Evolutionary conservation across 306 rosid genomes (phyloP).

Genomic region (Vicia faba): DNA sequence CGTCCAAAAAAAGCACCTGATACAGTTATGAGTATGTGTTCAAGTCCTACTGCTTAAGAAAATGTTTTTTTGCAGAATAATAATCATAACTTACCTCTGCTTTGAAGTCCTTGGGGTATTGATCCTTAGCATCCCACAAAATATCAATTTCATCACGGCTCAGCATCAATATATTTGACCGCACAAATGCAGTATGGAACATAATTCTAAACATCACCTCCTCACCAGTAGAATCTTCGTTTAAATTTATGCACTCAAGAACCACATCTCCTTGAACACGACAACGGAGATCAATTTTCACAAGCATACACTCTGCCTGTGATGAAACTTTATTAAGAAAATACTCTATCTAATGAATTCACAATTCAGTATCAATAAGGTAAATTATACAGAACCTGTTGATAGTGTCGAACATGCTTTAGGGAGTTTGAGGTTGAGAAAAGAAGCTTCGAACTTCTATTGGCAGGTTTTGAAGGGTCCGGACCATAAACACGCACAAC

Average conservation of each 20-base stretch:
- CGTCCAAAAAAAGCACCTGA: conserved; percentile 93
- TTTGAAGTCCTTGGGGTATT: conserved; percentile 80
- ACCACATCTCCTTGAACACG: conserved; percentile 96
- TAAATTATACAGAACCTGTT: conserved; percentile 68
- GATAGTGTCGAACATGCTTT: conserved; percentile 61
- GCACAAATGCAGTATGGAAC: conserved; percentile 95
- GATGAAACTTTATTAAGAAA: conserved; percentile 51
- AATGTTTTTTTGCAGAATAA: conserved; percentile 42
- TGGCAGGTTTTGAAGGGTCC: conserved; percentile 74
- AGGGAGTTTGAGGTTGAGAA: conserved; percentile 64
- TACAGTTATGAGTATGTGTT: conserved; percentile 70
- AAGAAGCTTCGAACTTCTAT: conserved; percentile 83
- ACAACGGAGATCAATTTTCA: conserved; percentile 79
- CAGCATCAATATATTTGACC: conserved; percentile 75
- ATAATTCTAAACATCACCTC: conserved; percentile 83
- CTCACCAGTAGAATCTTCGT: conserved; percentile 70
- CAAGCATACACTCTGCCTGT: conserved; percentile 93
- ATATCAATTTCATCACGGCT: conserved; percentile 86
- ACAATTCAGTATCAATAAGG: conserved; percentile 38
- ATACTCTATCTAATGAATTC: conserved; percentile 32
- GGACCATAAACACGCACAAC: conserved; percentile 79
- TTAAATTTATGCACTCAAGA: conserved; percentile 85
- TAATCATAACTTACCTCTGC: conserved; percentile 77
- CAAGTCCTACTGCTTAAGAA: conserved; percentile 55
- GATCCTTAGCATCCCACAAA: conserved; percentile 88